Conservation (phyloP, 345 rosid species). For the Salix viminalis region DNA sequence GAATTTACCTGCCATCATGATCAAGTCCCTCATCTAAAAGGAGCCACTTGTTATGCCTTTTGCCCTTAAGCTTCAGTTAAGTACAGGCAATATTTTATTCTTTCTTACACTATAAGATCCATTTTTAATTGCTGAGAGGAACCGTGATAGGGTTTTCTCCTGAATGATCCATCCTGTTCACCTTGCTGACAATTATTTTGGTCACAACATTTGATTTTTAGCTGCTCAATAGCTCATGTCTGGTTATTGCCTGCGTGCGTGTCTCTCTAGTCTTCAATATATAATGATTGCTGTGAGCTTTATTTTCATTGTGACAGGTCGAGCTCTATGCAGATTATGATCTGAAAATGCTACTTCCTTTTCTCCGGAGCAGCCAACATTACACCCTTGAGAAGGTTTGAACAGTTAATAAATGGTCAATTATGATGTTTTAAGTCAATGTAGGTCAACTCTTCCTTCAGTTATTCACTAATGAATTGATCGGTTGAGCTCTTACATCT, state of each 20-base stretch:
- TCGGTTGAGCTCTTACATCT: slow-evolving; percentile 21
- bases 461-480: slow-evolving; percentile 14
- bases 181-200: neutral
- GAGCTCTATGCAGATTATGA: slow-evolving; percentile 92
- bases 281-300: slow-evolving; percentile 15
- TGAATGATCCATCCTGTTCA: neutral
- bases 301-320: slow-evolving; percentile 50
- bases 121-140: neutral
- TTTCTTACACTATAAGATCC: neutral
- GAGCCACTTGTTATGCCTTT: neutral
- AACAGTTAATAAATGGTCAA: slow-evolving; percentile 15
- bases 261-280: slow-evolving; percentile 2
- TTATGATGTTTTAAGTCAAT: slow-evolving; percentile 5
- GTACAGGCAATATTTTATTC: neutral
- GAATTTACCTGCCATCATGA: neutral
- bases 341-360: slow-evolving; percentile 87
- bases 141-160: neutral
- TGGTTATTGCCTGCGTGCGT: neutral
- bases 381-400: slow-evolving; percentile 93
- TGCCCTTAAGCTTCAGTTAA: neutral
- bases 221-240: neutral
- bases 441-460: neutral
- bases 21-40: neutral
- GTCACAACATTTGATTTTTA: neutral
- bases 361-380: slow-evolving; percentile 96